Evolutionary conservation across 768 basidiomycete genomes (phyloP).

Genomic region (Lentinula aciculospora): DNA sequence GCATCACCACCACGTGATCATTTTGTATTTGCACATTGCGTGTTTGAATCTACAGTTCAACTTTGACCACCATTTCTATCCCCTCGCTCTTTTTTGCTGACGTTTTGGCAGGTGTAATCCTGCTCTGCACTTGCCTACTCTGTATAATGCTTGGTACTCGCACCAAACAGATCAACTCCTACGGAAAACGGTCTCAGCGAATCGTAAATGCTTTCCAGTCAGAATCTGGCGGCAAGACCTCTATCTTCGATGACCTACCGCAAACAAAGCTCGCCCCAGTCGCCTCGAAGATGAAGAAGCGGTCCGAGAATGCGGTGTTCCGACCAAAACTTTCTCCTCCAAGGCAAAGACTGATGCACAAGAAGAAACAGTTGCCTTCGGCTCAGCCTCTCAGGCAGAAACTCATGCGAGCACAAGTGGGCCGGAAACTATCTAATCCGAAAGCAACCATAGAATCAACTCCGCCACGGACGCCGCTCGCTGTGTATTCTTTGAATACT

Average conservation of each 20-base stretch:
- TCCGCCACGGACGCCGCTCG: slow-evolving; percentile 32
- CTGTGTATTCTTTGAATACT: slow-evolving; percentile 29
- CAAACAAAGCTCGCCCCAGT: slow-evolving; percentile 29
- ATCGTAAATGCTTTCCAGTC: slow-evolving; percentile 44
- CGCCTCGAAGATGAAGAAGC: slow-evolving; percentile 40
- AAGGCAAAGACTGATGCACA: slow-evolving; percentile 25
- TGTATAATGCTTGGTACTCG: slow-evolving; percentile 47
- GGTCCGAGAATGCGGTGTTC: slow-evolving; percentile 27
- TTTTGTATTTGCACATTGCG: too few relatives aligned
- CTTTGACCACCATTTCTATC: slow-evolving; percentile 9
- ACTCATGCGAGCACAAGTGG: slow-evolving; percentile 5
- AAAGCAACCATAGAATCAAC: neutral
- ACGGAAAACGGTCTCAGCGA: slow-evolving; percentile 58
- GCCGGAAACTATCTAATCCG: slow-evolving; percentile 7
- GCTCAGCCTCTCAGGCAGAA: slow-evolving; percentile 1
- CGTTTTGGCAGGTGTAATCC: neutral
- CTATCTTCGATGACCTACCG: slow-evolving; percentile 40
- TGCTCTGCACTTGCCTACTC: neutral
- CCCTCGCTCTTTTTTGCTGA: slow-evolving; percentile 10
- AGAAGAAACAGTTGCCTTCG: slow-evolving; percentile 12
- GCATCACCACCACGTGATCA: too few relatives aligned
- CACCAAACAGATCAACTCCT: slow-evolving; percentile 62
- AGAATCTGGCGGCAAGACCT: slow-evolving; percentile 20
- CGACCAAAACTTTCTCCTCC: slow-evolving; percentile 28
- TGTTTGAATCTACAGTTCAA: neutral